Evolutionary conservation across 2,329 filamentous ascomycete species (phyloP), one percentile per base, ranked within the genome.

Genomic region (Aureobasidium sp.): DNA sequence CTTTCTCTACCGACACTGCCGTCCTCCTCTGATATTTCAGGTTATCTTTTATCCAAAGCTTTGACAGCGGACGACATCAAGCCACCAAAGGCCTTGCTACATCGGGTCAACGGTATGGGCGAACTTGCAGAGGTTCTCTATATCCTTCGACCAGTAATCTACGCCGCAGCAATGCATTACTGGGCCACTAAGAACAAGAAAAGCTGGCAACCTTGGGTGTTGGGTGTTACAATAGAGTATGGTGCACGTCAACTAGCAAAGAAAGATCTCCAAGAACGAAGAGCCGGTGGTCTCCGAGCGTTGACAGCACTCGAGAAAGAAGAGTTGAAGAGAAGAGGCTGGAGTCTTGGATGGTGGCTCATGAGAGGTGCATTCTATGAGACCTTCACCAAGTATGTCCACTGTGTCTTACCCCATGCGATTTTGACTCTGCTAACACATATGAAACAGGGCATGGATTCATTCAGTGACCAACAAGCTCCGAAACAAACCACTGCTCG

Each of bases 281-380:
- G 86, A 37, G 83, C 91, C 13, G 85, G 88, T 48, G 87, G 90
- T 34, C 79, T 94, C 64, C 83, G 90, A 55, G 91, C 84, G 0
- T 71, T 94, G 36, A 96, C 93, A 27, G 85, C 88, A 9, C 80
- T 99, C 20, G 94, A 99, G 77, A 85, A 87, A 62, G 93, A 97
- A 67, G 93, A 97, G 78, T 85, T 95, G 81, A 86, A 82, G 71
- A 91, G 90, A 76, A 83, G 94, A 66, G 91, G 89, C 42, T 96
- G 91, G 91, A 87, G 86, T 1, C 87, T 97, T 80, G 89, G 87
- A 23, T 97, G 94, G 93, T 99, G 94, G 94, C 78, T 84, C 29
- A 94, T 99, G 90, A 85, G 93, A 64, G 93, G 94, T n/a, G 91
- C 92, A 2, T 96, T 96, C 69, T 99, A 99, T 75, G 90, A 97